A percentile compares a stretch with the other conserved stretches of the same genome.
Conservation (phyloP, 148 eudicot genomes). For the Camellia sinensis region DNA sequence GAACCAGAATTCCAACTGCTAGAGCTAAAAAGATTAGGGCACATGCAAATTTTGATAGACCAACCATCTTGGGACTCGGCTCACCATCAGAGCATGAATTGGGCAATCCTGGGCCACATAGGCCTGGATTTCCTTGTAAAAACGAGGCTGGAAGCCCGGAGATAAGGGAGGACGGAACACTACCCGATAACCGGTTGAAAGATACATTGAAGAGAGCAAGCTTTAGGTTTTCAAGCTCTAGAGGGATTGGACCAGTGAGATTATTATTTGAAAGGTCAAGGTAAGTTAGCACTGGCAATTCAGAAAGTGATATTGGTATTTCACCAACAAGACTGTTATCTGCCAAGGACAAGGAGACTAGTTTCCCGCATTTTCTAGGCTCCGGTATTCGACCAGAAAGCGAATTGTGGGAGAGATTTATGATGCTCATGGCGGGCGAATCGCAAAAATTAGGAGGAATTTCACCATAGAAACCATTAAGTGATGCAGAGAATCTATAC, state of each 20-base stretch:
- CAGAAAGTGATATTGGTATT: slow-evolving; percentile 71
- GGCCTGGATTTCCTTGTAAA: slow-evolving; percentile 68
- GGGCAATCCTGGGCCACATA: slow-evolving; percentile 76
- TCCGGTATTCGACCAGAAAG: slow-evolving; percentile 68
- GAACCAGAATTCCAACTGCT: slow-evolving; percentile 33
- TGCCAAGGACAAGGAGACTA: slow-evolving; percentile 79
- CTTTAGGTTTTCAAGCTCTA: slow-evolving; percentile 69
- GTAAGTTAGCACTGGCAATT: slow-evolving; percentile 77
- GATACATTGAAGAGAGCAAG: slow-evolving; percentile 90
- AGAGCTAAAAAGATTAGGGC: slow-evolving; percentile 48
- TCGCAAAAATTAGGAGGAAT: slow-evolving; percentile 79
- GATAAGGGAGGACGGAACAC: slow-evolving; percentile 53
- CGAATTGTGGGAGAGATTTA: slow-evolving; percentile 66
- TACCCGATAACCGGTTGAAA: slow-evolving; percentile 62
- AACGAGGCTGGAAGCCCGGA: slow-evolving; percentile 88
- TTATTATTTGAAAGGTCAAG: slow-evolving; percentile 88
- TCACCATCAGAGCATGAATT: slow-evolving; percentile 46
- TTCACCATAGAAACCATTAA: slow-evolving; percentile 60
- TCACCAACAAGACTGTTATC: slow-evolving; percentile 59
- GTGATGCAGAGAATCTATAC: slow-evolving; percentile 88
- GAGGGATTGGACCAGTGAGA: slow-evolving; percentile 78
- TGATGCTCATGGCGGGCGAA: slow-evolving; percentile 87
- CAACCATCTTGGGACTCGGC: slow-evolving; percentile 23
- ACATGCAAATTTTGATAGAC: slow-evolving; percentile 48
- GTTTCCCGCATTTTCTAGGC: slow-evolving; percentile 55